Percentiles rank a stretch among this genome's conserved stretches.
Conservation (phyloP, 2,329 filamentous ascomycete species). For the Drechslera avenae region DNA sequence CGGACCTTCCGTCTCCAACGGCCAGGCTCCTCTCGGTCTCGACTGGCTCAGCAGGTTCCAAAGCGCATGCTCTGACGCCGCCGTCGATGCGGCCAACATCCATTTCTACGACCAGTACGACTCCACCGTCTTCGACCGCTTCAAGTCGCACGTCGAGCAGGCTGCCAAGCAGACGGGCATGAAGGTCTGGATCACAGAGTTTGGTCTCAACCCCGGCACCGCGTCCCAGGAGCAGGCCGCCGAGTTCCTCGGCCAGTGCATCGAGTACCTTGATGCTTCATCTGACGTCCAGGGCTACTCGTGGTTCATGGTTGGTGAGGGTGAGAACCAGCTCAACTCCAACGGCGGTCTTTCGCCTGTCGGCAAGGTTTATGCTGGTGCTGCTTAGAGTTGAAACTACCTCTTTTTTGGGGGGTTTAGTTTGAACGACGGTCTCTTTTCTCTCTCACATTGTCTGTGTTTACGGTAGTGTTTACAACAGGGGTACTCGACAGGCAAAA, state of each 20-base stretch:
- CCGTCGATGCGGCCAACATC: constrained; percentile 45
- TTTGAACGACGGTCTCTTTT: neutral
- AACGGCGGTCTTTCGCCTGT: constrained; percentile 26
- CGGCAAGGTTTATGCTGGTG: constrained; percentile 35
- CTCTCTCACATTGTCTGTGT: neutral
- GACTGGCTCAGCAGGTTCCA: constrained; percentile 43
- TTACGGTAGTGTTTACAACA: no score
- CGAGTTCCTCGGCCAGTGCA: constrained; percentile 42
- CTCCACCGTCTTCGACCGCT: constrained; percentile 37
- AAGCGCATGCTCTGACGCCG: constrained; percentile 41
- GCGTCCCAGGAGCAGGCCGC: constrained; percentile 36
- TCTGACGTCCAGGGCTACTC: constrained; percentile 43
- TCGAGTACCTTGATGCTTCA: constrained; percentile 42
- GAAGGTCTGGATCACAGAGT: constrained; percentile 49
- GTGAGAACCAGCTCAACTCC: constrained; percentile 39
- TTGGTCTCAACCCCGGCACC: constrained; percentile 41
- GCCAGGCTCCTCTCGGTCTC: constrained; percentile 30
- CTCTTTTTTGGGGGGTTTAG: no score
- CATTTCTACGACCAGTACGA: constrained; percentile 49
- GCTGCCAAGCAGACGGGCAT: constrained; percentile 35
- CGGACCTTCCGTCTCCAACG: constrained; percentile 44
- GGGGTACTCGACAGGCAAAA: no score
- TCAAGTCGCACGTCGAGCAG: constrained; percentile 48
- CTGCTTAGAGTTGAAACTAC: constrained; percentile 14
- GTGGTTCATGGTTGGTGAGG: constrained; percentile 46